These are phyloP conservation scores for Colletotrichum destructivum DNA, from an alignment of 2,329 filamentous ascomycete genomes.

Conservation along the genomic window DNA sequence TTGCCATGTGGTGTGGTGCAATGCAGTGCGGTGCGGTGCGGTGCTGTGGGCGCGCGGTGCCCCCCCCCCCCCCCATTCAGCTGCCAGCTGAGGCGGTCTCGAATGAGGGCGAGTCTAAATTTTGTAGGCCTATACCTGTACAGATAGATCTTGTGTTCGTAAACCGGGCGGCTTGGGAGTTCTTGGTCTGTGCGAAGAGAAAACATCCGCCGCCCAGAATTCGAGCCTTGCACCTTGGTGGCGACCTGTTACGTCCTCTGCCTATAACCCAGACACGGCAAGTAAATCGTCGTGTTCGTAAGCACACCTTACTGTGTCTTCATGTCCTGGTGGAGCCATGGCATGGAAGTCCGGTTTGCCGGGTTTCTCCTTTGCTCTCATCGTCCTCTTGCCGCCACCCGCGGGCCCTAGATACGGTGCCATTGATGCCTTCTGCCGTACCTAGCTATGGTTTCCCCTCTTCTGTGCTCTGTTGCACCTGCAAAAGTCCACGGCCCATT, in stretches of 20 bases:
- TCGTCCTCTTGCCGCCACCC: conserved; percentile 15
- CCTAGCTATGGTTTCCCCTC: conserved; percentile 10
- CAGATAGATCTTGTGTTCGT: neutral
- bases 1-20: too few species aligned
- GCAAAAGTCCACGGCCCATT: conserved; percentile 31
- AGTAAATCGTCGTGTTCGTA: conserved; percentile 19
- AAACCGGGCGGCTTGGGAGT: neutral
- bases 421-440: neutral
- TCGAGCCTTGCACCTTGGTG: neutral
- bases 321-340: neutral
- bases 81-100: conserved; percentile 6
- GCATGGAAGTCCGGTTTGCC: neutral
- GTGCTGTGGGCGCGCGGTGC: conserved; percentile 8
- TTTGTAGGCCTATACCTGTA: too few species aligned
- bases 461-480: conserved; percentile 25
- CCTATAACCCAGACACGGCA: conserved; percentile 16
- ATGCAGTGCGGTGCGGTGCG: too few species aligned
- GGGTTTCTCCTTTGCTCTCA: neutral
- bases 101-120: neutral
- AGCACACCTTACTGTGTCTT: conserved; percentile 1
- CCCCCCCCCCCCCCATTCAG: neutral
- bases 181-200: conserved; percentile 9
- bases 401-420: neutral
- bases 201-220: conserved; percentile 1
- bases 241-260: conserved; percentile 1